These are phyloP conservation scores for Acanthamoeba royreba DNA, from an alignment of 208 protist species.

Conservation along the genomic window DNA sequence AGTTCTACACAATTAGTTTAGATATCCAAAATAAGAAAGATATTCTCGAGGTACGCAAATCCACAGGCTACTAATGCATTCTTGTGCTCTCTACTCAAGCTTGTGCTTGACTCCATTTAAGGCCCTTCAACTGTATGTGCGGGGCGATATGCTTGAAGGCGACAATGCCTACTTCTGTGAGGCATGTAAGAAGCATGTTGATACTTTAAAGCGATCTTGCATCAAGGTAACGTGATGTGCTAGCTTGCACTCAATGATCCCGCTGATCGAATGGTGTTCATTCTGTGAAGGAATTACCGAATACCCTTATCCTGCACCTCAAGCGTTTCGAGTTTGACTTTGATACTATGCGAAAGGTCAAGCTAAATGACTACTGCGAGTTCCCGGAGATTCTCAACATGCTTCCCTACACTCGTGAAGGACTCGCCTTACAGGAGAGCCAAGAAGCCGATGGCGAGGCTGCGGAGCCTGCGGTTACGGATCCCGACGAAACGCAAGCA, in stretches of 20 bases:
- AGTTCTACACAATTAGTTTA: constrained; percentile 60
- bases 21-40: constrained; percentile 34
- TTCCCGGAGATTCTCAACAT: constrained; percentile 75
- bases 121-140: constrained; percentile 70
- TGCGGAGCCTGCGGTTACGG: not conserved
- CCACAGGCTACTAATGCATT: not conserved
- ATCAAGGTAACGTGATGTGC: not conserved
- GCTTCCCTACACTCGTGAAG: constrained; percentile 66
- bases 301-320: constrained; percentile 75
- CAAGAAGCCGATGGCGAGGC: not conserved
- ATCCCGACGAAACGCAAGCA: not conserved
- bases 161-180: constrained; percentile 77
- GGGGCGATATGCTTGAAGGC: constrained; percentile 70
- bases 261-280: not conserved
- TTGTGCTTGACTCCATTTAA: not conserved
- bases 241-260: too few species aligned
- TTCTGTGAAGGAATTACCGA: constrained; percentile 55
- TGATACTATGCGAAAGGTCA: constrained; percentile 39
- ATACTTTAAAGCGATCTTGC: constrained; percentile 58
- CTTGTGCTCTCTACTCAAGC: constrained; percentile 44
- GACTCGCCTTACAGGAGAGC: not conserved
- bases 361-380: constrained; percentile 76
- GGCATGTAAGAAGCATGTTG: constrained; percentile 51
- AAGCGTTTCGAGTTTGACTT: constrained; percentile 71
- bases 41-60: not conserved